These are phyloP conservation scores for Pyricularia pennisetigena DNA, from an alignment of 2,329 filamentous ascomycete genomes.

Conservation along the genomic window DNA sequence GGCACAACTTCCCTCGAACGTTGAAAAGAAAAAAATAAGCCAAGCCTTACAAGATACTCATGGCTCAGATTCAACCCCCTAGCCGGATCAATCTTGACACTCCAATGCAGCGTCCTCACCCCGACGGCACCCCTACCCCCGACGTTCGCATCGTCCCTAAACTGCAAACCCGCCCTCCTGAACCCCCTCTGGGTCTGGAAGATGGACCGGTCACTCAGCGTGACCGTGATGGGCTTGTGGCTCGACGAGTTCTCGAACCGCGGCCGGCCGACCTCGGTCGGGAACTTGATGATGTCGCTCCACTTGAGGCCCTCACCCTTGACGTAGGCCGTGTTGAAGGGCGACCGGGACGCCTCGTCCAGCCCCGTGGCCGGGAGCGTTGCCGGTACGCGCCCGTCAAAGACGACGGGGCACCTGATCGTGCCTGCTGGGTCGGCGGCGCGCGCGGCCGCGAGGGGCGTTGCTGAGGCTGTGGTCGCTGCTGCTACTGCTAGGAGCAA, in stretches of 20 bases:
- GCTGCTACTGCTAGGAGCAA: not conserved
- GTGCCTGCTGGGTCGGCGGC: slow-evolving; percentile 5
- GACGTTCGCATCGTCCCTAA: slow-evolving; percentile 29
- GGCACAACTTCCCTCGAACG: too few relatives aligned
- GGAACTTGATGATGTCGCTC: slow-evolving; percentile 25
- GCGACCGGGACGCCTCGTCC: slow-evolving; percentile 15
- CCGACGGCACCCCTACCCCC: slow-evolving; percentile 23
- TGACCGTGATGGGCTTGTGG: slow-evolving; percentile 30
- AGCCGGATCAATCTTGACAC: slow-evolving; percentile 20
- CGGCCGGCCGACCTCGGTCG: slow-evolving; percentile 15
- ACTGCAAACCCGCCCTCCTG: slow-evolving; percentile 32
- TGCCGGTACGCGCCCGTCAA: slow-evolving; percentile 24
- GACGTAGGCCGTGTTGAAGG: slow-evolving; percentile 26
- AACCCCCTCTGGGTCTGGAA: slow-evolving; percentile 35
- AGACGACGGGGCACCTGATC: slow-evolving; percentile 23
- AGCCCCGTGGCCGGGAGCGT: slow-evolving; percentile 17
- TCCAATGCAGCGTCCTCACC: slow-evolving; percentile 26
- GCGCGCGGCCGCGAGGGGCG: not conserved
- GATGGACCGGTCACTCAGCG: slow-evolving; percentile 31
- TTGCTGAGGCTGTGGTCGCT: not conserved
- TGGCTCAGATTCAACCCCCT: slow-evolving; percentile 24
- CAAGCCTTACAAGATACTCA: slow-evolving; percentile 21
- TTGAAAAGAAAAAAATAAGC: too few relatives aligned
- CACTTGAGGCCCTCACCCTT: slow-evolving; percentile 23
- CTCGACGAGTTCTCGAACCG: slow-evolving; percentile 22